Evolutionary conservation across 163 green algal genomes (phyloP).

Genomic region (Scenedesmus sp.): DNA sequence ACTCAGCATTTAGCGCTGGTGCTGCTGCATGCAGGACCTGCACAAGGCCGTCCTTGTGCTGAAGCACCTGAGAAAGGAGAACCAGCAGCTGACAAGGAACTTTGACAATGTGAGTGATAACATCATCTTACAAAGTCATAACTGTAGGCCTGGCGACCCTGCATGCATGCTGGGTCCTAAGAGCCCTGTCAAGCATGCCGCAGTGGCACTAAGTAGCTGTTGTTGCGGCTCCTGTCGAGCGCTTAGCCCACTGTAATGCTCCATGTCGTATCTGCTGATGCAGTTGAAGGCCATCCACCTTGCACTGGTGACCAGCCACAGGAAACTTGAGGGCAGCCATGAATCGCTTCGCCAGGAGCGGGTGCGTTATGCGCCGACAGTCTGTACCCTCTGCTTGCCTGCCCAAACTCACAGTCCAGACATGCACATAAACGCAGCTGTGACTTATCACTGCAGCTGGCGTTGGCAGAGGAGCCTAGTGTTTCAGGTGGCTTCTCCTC

Average conservation of each 20-base stretch:
- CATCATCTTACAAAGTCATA: background rate
- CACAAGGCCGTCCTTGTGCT: conserved; percentile 44
- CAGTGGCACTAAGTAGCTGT: background rate
- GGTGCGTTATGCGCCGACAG: conserved; percentile 41
- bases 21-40: conserved; percentile 50
- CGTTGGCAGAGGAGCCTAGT: too few species aligned
- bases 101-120: conserved; percentile 67
- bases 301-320: conserved; percentile 52
- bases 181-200: too few species aligned
- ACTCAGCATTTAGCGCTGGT: background rate
- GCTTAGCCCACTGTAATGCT: background rate
- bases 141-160: background rate
- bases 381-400: too few species aligned
- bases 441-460: too few species aligned
- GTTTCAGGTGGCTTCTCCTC: too few species aligned
- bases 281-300: conserved; percentile 61
- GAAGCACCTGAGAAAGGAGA: conserved; percentile 55
- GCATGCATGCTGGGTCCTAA: too few species aligned
- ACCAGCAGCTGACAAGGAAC: conserved; percentile 68
- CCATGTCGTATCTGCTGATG: background rate
- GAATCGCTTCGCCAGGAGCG: conserved; percentile 59
- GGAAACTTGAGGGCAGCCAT: conserved; percentile 57
- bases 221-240: background rate
- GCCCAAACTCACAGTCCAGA: too few species aligned
- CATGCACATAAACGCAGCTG: too few species aligned